These are phyloP conservation scores for Gymnopus androsaceus DNA, from an alignment of 1,284 basidiomycete genomes.

Conservation along the genomic window DNA sequence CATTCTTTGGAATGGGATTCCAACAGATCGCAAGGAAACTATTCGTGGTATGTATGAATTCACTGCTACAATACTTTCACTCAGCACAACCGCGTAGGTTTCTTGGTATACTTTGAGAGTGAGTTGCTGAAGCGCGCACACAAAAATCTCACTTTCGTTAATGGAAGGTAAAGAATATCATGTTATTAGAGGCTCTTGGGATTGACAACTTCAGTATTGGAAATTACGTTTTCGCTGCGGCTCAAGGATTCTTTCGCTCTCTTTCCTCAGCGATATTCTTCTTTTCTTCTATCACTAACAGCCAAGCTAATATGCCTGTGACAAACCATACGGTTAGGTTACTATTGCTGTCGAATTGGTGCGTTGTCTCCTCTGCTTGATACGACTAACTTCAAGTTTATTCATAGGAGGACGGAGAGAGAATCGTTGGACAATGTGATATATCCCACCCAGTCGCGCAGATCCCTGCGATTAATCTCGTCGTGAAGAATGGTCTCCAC, in stretches of 20 bases:
- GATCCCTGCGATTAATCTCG: slow-evolving; percentile 30
- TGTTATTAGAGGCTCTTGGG: background rate
- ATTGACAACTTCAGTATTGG: slow-evolving; percentile 59
- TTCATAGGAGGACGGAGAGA: slow-evolving; percentile 71
- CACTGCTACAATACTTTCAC: background rate
- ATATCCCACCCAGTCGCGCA: slow-evolving; percentile 87
- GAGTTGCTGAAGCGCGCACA: slow-evolving; percentile 86
- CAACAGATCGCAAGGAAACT: slow-evolving; percentile 89
- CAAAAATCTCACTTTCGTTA: slow-evolving; percentile 89
- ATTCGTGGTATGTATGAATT: slow-evolving; percentile 62
- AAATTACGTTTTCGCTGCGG: slow-evolving; percentile 88
- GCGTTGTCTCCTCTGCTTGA: slow-evolving; percentile 29
- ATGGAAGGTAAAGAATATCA: slow-evolving; percentile 60
- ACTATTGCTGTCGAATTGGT: slow-evolving; percentile 95
- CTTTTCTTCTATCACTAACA: slow-evolving; percentile 90
- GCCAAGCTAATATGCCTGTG: slow-evolving; percentile 81
- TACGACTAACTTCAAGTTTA: too few species aligned
- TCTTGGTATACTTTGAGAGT: slow-evolving; percentile 88
- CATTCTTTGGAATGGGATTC: slow-evolving; percentile 84
- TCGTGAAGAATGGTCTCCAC: slow-evolving; percentile 39
- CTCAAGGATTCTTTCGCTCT: slow-evolving; percentile 85
- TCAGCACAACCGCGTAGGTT: slow-evolving; percentile 54
- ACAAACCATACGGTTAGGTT: slow-evolving; percentile 97
- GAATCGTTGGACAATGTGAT: slow-evolving; percentile 93
- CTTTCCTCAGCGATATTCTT: slow-evolving; percentile 94